Conservation (phyloP, 108 stramenopile genomes). For the Skeletonema menzelii region DNA sequence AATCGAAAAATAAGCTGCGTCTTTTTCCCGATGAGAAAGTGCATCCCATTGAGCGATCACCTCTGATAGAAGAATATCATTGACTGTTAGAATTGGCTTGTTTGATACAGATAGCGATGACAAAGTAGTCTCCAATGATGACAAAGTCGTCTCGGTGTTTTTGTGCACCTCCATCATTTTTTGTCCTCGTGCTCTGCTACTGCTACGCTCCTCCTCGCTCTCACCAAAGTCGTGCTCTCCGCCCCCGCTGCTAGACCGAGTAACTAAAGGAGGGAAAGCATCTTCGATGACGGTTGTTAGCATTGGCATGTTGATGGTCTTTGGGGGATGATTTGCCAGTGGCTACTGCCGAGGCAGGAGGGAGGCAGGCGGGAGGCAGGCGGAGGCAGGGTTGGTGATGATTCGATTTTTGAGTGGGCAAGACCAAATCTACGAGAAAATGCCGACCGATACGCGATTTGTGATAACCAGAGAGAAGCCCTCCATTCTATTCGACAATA, state of each 20-base stretch:
- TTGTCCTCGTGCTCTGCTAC: no score
- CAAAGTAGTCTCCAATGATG: neutral
- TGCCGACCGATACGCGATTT: no score
- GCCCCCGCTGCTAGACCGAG: neutral
- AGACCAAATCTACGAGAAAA: no score
- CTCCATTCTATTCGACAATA: no score
- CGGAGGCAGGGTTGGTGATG: no score
- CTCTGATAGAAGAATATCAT: neutral
- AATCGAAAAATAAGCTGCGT: neutral
- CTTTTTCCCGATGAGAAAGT: neutral
- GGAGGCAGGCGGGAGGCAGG: no score
- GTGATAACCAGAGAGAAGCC: no score
- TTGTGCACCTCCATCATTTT: neutral
- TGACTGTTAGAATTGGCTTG: neutral
- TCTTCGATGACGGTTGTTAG: neutral
- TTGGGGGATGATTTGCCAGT: neutral
- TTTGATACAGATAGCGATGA: neutral
- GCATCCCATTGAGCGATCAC: neutral
- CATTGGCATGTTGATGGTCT: neutral
- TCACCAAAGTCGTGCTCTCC: neutral
- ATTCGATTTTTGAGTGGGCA: no score
- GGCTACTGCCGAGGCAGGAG: no score
- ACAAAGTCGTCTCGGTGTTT: neutral
- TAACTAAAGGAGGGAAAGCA: neutral
- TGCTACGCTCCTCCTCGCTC: neutral